Conservation (phyloP, 352 stramenopile species). For the Globisporangium canariense region DNA sequence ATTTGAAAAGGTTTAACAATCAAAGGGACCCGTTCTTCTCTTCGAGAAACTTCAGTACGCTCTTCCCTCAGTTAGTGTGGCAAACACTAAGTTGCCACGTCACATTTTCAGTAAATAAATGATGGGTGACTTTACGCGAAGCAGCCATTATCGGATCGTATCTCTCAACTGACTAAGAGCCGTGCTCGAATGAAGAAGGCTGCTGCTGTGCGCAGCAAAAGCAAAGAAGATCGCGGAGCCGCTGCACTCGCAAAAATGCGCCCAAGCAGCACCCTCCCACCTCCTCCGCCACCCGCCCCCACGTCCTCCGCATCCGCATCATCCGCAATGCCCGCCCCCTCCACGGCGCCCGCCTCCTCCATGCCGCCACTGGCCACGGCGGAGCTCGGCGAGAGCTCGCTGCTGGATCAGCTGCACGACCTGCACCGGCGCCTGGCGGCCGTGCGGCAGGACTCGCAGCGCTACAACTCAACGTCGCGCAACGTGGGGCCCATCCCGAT, state of each 20-base stretch:
- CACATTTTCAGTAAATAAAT: neutral
- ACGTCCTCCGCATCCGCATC: neutral
- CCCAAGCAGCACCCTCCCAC: neutral
- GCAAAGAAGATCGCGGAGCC: slow-evolving; percentile 6
- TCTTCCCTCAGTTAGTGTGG: neutral
- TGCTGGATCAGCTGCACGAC: slow-evolving; percentile 78
- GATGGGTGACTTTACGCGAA: neutral
- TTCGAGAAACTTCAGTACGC: too few species aligned
- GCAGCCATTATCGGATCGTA: neutral
- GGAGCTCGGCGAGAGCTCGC: slow-evolving; percentile 66
- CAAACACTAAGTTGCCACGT: neutral
- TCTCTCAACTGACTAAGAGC: neutral
- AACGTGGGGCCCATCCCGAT: slow-evolving; percentile 68
- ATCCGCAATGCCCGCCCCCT: neutral
- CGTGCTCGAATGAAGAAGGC: neutral
- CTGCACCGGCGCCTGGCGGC: slow-evolving; percentile 62
- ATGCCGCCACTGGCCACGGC: slow-evolving; percentile 15
- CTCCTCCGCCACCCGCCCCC: neutral
- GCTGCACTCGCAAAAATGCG: slow-evolving; percentile 7
- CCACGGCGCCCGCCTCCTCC: neutral
- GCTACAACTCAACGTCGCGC: slow-evolving; percentile 55
- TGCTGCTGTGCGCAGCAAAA: neutral
- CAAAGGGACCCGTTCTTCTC: too few species aligned
- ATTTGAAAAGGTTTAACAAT: too few species aligned
- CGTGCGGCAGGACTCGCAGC: slow-evolving; percentile 75